Conservation (phyloP, 345 rosid species). For the Clausena lansium region DNA sequence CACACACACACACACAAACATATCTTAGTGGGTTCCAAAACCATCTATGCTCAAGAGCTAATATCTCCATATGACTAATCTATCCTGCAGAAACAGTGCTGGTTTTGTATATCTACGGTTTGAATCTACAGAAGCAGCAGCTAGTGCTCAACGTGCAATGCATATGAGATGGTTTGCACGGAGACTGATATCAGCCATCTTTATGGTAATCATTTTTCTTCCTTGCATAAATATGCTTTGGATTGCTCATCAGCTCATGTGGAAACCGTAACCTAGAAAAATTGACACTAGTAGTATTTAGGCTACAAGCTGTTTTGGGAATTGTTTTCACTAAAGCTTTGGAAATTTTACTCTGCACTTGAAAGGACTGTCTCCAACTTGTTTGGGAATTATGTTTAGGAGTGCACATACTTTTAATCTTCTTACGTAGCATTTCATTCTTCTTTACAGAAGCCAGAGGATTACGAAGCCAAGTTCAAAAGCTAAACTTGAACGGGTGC, state of each 20-base stretch:
- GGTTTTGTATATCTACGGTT: constrained; percentile 78
- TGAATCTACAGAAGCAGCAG: constrained; percentile 59
- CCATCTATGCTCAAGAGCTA: not conserved
- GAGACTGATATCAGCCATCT: constrained; percentile 71
- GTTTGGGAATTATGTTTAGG: not conserved
- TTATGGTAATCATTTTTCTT: constrained; percentile 49
- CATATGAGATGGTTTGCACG: constrained; percentile 97
- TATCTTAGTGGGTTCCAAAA: not conserved
- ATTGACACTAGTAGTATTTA: not conserved
- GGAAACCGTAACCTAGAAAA: not conserved
- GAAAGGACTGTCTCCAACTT: not conserved
- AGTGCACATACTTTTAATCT: not conserved
- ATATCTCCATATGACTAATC: not conserved
- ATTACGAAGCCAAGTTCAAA: constrained; percentile 62
- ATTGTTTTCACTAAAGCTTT: not conserved
- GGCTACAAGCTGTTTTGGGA: not conserved
- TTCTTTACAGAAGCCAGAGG: constrained; percentile 53
- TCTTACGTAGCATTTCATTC: not conserved
- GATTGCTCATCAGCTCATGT: not conserved
- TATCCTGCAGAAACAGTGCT: constrained; percentile 58
- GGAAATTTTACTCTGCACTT: not conserved
- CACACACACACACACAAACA: too few relatives aligned
- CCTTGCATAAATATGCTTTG: not conserved
- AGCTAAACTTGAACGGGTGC: constrained; percentile 23
- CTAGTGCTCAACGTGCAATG: constrained; percentile 75